These are phyloP conservation scores for Tilletia caries DNA, from an alignment of 1,284 basidiomycete genomes.

Conservation along the genomic window DNA sequence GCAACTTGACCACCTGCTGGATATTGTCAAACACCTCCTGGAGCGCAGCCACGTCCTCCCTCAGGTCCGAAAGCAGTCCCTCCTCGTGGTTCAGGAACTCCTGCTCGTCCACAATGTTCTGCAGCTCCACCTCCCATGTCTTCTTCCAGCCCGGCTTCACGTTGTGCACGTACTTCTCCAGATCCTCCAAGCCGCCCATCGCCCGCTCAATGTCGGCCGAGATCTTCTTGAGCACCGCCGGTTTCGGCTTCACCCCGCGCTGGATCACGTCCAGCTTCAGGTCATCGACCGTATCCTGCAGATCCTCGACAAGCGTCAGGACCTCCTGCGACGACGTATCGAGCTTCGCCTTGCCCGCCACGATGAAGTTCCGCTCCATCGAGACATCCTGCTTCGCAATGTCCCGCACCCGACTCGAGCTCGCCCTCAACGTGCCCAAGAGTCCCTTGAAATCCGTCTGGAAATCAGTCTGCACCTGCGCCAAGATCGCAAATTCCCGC, in stretches of 20 bases:
- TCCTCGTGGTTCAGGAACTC: constrained; percentile 68
- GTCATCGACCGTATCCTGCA: constrained; percentile 86
- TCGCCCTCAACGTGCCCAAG: constrained; percentile 70
- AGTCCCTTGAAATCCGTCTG: constrained; percentile 83
- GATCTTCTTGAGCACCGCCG: constrained; percentile 69
- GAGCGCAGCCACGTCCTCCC: constrained; percentile 44
- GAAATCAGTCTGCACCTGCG: constrained; percentile 90
- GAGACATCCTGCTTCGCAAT: constrained; percentile 73
- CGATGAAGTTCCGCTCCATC: constrained; percentile 81
- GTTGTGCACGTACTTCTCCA: constrained; percentile 80
- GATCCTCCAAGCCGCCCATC: constrained; percentile 68
- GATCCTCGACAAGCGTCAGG: constrained; percentile 85
- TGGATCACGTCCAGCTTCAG: constrained; percentile 88
- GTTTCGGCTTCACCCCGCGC: constrained; percentile 79
- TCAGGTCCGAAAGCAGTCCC: constrained; percentile 43
- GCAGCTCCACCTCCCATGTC: constrained; percentile 93
- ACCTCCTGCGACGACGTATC: constrained; percentile 83
- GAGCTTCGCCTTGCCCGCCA: constrained; percentile 83
- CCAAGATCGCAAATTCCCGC: constrained; percentile 85
- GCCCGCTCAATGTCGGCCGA: constrained; percentile 72
- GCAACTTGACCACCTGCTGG: constrained; percentile 50
- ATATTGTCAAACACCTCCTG: constrained; percentile 52
- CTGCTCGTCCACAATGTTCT: constrained; percentile 95
- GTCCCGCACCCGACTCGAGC: constrained; percentile 75
- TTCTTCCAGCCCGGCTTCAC: constrained; percentile 97